These are phyloP conservation scores for Plasmodium reichenowi DNA, from an alignment of 169 alveolate species.

Conservation along the genomic window DNA sequence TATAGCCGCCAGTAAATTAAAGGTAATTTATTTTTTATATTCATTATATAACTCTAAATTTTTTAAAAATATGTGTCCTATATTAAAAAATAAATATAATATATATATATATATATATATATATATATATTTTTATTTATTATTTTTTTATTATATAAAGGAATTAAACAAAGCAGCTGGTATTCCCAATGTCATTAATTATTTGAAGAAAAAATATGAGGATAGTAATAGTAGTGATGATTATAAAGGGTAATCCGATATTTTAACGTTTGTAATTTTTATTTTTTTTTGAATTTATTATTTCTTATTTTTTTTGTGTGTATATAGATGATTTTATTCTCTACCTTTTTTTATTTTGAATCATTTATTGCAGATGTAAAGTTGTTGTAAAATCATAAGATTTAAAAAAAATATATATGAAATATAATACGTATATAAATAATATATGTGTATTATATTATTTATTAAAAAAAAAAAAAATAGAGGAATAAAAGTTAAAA, in stretches of 20 bases:
- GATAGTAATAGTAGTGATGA: slow-evolving; percentile 9
- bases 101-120: slow-evolving; percentile 20
- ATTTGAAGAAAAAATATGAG: slow-evolving; percentile 48
- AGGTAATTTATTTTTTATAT: slow-evolving; percentile 1
- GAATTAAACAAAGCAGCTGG: slow-evolving; percentile 69
- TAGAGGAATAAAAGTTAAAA: not conserved
- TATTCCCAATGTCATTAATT: slow-evolving; percentile 47
- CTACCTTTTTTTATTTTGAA: slow-evolving; percentile 17
- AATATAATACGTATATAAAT: no score
- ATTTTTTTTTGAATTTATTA: not conserved
- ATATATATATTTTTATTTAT: not conserved
- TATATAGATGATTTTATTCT: not conserved
- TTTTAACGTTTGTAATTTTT: not conserved
- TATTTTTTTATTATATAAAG: not conserved
- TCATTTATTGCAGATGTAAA: slow-evolving; percentile 61
- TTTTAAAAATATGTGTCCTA: not conserved
- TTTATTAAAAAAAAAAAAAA: slow-evolving; percentile 27
- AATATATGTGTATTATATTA: slow-evolving; percentile 2
- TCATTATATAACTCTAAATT: no score
- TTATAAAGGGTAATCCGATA: slow-evolving; percentile 34
- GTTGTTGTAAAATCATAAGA: slow-evolving; percentile 27
- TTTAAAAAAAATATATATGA: slow-evolving; percentile 5
- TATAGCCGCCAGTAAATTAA: slow-evolving; percentile 47
- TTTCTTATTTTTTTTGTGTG: slow-evolving; percentile 7
- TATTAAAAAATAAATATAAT: not conserved